These are phyloP conservation scores for Miamiensis avidus DNA, from an alignment of 169 alveolate genomes.

Conservation along the genomic window DNA sequence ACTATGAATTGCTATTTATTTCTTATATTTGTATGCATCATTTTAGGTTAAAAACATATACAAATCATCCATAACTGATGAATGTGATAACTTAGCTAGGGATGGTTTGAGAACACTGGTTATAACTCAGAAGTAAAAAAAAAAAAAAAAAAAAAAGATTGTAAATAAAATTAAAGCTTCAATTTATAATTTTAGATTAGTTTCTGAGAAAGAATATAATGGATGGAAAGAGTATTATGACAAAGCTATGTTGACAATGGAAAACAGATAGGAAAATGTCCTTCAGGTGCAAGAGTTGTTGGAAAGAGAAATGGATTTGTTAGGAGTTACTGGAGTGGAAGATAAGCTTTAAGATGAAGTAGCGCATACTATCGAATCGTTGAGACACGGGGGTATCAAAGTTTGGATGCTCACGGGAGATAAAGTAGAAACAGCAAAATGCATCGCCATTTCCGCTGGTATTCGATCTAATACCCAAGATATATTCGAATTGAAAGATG, in stretches of 20 bases:
- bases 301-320: slow-evolving; percentile 72
- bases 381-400: slow-evolving; percentile 71
- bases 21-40: too few relatives aligned
- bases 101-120: slow-evolving; percentile 84
- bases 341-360: slow-evolving; percentile 74
- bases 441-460: slow-evolving; percentile 67
- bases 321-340: slow-evolving; percentile 89
- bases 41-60: slow-evolving; percentile 32
- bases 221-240: slow-evolving; percentile 55
- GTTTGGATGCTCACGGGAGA: slow-evolving; percentile 84
- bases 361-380: slow-evolving; percentile 53
- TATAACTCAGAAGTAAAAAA: slow-evolving; percentile 59
- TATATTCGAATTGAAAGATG: slow-evolving; percentile 53
- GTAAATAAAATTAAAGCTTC: too few relatives aligned
- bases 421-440: slow-evolving; percentile 78
- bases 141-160: too few relatives aligned
- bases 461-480: slow-evolving; percentile 40
- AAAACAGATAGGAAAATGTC: slow-evolving; percentile 58
- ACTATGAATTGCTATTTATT: too few relatives aligned
- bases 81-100: slow-evolving; percentile 71
- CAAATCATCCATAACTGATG: slow-evolving; percentile 64
- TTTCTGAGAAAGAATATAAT: slow-evolving; percentile 48
- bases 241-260: slow-evolving; percentile 61
- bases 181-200: neutral
- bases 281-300: slow-evolving; percentile 45